Percentiles rank a stretch among this genome's conserved stretches.
Conservation (phyloP, 305 asterid species). For the Fraxinus sp. region DNA sequence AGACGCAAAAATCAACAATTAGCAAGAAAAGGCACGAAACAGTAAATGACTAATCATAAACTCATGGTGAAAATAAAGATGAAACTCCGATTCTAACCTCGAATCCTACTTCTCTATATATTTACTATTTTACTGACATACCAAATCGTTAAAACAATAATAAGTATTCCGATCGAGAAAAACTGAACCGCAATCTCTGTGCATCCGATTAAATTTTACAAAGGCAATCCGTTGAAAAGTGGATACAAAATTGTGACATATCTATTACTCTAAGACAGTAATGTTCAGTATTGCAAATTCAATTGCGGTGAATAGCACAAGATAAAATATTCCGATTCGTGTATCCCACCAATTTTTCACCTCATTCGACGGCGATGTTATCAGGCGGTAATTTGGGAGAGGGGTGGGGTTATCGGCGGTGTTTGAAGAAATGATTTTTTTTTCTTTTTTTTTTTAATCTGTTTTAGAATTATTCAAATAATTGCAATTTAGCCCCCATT, state of each 20-base stretch:
- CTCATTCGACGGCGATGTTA: neutral
- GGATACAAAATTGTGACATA: neutral
- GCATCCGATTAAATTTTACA: slow-evolving; percentile 24
- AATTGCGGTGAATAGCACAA: neutral
- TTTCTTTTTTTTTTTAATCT: no score
- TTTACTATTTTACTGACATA: neutral
- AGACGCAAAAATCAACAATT: slow-evolving; percentile 18
- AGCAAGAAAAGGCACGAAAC: slow-evolving; percentile 8
- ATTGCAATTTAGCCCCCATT: no score
- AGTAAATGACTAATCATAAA: slow-evolving; percentile 12
- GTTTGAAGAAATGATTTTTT: no score
- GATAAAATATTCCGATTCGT: neutral
- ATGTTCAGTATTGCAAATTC: neutral
- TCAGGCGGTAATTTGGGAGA: neutral
- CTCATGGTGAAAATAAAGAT: neutral
- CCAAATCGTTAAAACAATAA: no score
- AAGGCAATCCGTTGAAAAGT: slow-evolving; percentile 26
- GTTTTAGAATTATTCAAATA: no score
- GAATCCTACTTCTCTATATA: slow-evolving; percentile 9
- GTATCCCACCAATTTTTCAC: neutral
- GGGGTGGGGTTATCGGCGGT: no score
- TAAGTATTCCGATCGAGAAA: neutral
- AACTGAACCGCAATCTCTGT: slow-evolving; percentile 33
- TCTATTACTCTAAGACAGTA: neutral
- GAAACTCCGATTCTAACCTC: slow-evolving; percentile 17